Conservation (phyloP, 306 rosid genomes). For the Crotalaria pallida region DNA sequence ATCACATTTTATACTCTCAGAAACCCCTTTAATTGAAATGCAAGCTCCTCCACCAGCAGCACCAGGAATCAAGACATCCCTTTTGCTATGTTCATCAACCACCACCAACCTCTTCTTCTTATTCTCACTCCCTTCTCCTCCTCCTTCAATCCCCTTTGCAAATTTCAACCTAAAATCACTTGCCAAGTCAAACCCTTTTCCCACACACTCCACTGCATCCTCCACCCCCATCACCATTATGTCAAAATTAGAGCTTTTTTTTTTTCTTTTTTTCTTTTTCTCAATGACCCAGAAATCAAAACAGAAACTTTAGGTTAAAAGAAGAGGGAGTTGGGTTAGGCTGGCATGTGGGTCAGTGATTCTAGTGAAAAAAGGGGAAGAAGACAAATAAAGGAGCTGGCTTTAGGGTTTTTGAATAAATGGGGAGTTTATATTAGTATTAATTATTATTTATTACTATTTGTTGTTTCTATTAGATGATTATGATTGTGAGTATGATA, state of each 20-base stretch:
- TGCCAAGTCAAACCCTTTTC: conserved; percentile 84
- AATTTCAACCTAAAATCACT: conserved; percentile 81
- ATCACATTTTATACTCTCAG: conserved; percentile 79
- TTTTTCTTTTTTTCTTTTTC: too few relatives aligned
- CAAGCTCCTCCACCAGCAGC: conserved; percentile 39
- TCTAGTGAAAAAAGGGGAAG: background rate
- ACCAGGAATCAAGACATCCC: conserved; percentile 74
- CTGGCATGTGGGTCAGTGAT: background rate
- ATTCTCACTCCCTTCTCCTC: too few relatives aligned
- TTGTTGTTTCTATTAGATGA: background rate
- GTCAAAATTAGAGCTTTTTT: background rate
- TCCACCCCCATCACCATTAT: conserved; percentile 25
- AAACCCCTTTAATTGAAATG: conserved; percentile 52
- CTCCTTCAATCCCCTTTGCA: conserved; percentile 58
- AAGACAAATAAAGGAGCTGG: background rate
- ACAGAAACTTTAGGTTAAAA: background rate
- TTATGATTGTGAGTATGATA: too few relatives aligned
- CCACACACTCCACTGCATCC: conserved; percentile 71
- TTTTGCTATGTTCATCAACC: conserved; percentile 53
- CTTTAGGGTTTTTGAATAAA: conserved; percentile 6
- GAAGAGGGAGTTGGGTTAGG: background rate
- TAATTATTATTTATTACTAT: too few relatives aligned
- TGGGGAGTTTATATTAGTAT: too few relatives aligned
- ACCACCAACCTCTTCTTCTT: conserved; percentile 55
- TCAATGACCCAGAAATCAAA: background rate